phyloP scores from a whole-genome alignment of 129 eudicot genomes.

The Tagetes erecta region DNA sequence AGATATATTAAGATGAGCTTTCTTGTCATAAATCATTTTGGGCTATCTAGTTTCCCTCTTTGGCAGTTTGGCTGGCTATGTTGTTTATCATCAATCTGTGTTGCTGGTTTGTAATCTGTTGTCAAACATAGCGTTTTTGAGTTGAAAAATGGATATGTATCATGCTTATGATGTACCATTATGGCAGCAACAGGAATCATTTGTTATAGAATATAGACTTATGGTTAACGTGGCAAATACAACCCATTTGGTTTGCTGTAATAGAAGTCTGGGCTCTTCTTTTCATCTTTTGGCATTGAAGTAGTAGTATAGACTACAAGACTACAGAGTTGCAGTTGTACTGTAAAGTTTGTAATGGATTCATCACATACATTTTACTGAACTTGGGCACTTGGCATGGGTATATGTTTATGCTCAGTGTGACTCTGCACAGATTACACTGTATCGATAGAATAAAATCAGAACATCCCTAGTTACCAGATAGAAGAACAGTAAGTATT shows the following conservation, averaged over 20 bases:
- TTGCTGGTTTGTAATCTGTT: neutral
- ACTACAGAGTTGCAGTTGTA: neutral
- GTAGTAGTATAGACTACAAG: neutral
- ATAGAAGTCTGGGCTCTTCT: conserved; percentile 2
- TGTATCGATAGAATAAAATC: neutral
- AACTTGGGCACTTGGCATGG: neutral
- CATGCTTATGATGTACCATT: too few species aligned
- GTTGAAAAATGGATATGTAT: too few species aligned
- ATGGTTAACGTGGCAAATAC: neutral
- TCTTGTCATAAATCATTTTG: conserved; percentile 1
- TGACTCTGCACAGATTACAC: conserved; percentile 7
- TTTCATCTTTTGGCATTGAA: conserved; percentile 14
- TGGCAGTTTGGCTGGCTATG: conserved; percentile 10
- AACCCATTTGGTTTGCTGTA: neutral
- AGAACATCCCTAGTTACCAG: neutral
- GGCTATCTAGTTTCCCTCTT: neutral
- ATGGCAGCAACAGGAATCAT: too few species aligned
- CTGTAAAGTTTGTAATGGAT: neutral
- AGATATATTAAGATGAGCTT: conserved; percentile 11
- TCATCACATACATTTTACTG: conserved; percentile 4
- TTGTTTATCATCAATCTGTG: conserved; percentile 4
- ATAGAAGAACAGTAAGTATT: conserved; percentile 18
- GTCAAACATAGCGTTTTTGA: too few species aligned
- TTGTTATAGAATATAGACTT: too few species aligned
- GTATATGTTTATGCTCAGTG: conserved; percentile 6